These are phyloP conservation scores for Komagataella pastoris DNA, from an alignment of 805 yeast genomes.

Conservation along the genomic window DNA sequence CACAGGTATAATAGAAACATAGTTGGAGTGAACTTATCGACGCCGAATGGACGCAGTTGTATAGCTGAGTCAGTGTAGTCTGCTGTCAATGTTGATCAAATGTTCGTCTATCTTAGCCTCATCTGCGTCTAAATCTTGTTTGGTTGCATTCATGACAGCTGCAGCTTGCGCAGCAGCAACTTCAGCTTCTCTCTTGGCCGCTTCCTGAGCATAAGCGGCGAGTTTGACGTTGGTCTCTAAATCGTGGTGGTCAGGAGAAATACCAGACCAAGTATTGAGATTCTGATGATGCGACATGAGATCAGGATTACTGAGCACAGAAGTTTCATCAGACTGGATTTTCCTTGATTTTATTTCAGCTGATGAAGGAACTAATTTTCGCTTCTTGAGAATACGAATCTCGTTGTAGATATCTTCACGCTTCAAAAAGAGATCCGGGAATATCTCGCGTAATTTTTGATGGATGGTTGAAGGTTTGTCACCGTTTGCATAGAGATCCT, in stretches of 20 bases:
- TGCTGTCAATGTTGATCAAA: slow-evolving; percentile 3
- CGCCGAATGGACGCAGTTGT: background rate
- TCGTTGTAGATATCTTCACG: slow-evolving; percentile 47
- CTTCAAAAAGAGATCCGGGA: slow-evolving; percentile 39
- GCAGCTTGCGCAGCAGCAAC: slow-evolving; percentile 2
- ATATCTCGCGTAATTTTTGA: slow-evolving; percentile 33
- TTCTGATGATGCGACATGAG: slow-evolving; percentile 1
- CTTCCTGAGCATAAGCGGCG: slow-evolving; percentile 2
- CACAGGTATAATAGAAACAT: background rate
- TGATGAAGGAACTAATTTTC: slow-evolving; percentile 19
- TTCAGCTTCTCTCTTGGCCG: slow-evolving; percentile 5
- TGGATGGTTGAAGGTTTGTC: slow-evolving; percentile 44
- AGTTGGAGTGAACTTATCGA: background rate
- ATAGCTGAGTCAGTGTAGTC: background rate
- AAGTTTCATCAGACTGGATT: slow-evolving; percentile 1
- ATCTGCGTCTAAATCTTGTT: background rate
- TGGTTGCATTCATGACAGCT: slow-evolving; percentile 1
- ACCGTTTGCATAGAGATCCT: slow-evolving; percentile 38
- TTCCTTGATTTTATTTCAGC: slow-evolving; percentile 14
- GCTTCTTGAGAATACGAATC: slow-evolving; percentile 40
- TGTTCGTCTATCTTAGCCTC: slow-evolving; percentile 4
- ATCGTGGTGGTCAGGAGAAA: slow-evolving; percentile 1
- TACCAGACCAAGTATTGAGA: background rate
- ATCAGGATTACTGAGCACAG: background rate
- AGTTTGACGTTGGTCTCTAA: background rate